Conservation (phyloP, 768 basidiomycete genomes). For the Podaxis carcinomalis region DNA sequence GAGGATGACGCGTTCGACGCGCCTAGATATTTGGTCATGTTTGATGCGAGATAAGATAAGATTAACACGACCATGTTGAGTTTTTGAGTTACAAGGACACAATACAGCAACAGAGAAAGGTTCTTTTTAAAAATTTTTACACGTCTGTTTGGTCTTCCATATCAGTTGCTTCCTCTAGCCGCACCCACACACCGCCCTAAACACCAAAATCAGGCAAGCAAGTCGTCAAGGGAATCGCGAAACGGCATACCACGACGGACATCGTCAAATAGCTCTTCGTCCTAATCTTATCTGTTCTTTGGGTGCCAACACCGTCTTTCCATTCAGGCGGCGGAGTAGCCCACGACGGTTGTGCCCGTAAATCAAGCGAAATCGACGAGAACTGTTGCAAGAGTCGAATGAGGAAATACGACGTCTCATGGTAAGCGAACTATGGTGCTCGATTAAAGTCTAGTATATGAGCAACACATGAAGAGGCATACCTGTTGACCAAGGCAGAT, state of each 20-base stretch:
- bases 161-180: constrained; percentile 18
- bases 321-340: constrained; percentile 43
- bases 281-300: constrained; percentile 43
- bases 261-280: constrained; percentile 50
- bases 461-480: background rate
- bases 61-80: background rate
- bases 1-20: constrained; percentile 8
- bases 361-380: constrained; percentile 38
- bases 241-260: constrained; percentile 24
- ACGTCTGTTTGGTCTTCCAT: background rate
- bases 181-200: constrained; percentile 26
- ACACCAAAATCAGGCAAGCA: background rate
- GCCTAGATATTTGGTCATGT: constrained; percentile 8
- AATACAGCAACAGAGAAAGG: background rate
- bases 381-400: constrained; percentile 56
- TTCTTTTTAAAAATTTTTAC: background rate
- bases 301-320: constrained; percentile 30
- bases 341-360: constrained; percentile 38
- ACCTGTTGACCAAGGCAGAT: constrained; percentile 53
- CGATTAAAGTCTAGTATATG: background rate
- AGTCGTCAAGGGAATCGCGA: background rate
- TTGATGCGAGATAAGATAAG: constrained; percentile 2
- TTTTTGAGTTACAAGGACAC: too few relatives aligned
- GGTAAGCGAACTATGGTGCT: constrained; percentile 52
- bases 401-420: constrained; percentile 61